Evolutionary conservation across 495 filamentous ascomycete genomes (phyloP).

Genomic region (Chaetomidium leptoderma): DNA sequence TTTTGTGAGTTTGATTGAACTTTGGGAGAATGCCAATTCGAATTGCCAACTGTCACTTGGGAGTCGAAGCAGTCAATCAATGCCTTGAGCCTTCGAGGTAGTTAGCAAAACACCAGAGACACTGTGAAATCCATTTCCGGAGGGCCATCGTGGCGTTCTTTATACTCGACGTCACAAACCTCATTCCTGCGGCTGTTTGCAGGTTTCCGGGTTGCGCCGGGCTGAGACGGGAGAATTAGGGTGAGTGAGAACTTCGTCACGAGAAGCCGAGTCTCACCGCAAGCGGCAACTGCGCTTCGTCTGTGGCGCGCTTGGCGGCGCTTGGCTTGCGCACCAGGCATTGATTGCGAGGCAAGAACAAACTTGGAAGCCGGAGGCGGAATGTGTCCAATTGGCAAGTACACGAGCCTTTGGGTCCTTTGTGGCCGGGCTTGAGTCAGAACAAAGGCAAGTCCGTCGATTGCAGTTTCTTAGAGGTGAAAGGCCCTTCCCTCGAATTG

Average conservation of each 20-base stretch:
- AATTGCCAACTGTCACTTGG: too few relatives aligned
- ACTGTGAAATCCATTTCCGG: conserved; percentile 7
- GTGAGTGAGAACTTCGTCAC: not conserved
- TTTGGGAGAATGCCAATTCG: too few relatives aligned
- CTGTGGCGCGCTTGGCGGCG: not conserved
- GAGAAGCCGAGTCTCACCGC: not conserved
- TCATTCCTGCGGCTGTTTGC: not conserved
- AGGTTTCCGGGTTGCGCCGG: not conserved
- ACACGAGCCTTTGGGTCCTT: not conserved
- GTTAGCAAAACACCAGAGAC: too few relatives aligned
- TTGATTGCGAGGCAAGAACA: conserved; percentile 3
- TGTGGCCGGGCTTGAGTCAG: not conserved
- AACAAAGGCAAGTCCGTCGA: not conserved
- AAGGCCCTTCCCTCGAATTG: not conserved
- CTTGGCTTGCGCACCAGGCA: not conserved
- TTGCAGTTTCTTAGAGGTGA: not conserved
- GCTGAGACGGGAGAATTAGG: conserved; percentile 1
- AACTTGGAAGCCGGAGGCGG: not conserved
- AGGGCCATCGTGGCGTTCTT: not conserved
- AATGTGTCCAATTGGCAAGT: not conserved
- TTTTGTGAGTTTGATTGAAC: too few relatives aligned
- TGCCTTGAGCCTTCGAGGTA: too few relatives aligned
- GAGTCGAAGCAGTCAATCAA: too few relatives aligned
- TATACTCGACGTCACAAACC: not conserved
- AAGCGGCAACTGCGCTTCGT: conserved; percentile 1